Percentiles rank a stretch among this genome's conserved stretches.
phyloP scores from a whole-genome alignment of 129 eudicot species.

The Centella asiatica region DNA sequence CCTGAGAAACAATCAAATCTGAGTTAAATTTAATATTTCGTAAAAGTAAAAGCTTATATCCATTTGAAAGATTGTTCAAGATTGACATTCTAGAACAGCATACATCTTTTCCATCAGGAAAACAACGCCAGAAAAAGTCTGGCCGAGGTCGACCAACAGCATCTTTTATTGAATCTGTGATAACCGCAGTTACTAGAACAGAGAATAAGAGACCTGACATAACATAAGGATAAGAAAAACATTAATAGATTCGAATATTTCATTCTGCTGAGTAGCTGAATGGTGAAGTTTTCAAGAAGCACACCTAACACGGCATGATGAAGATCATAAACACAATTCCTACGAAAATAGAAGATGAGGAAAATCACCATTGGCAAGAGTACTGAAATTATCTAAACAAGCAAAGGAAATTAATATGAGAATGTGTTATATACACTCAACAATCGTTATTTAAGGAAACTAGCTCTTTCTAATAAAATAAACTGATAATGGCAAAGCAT shows the following conservation, averaged over 20 bases:
- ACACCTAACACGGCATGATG: constrained; percentile 85
- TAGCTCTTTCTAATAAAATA: not conserved
- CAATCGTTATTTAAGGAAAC: not conserved
- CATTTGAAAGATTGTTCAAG: constrained; percentile 1
- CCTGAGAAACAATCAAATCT: constrained; percentile 27
- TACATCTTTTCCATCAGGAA: constrained; percentile 95
- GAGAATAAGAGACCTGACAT: constrained; percentile 62
- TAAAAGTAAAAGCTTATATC: not conserved
- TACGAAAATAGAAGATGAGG: constrained; percentile 39
- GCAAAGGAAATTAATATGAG: not conserved
- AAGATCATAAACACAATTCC: constrained; percentile 89
- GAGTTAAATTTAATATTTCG: not conserved
- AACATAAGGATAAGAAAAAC: not conserved
- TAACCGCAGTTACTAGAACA: constrained; percentile 59
- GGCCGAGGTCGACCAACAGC: constrained; percentile 96
- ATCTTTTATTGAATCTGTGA: constrained; percentile 79
- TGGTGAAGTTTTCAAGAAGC: not conserved
- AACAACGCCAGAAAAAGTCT: constrained; percentile 95
- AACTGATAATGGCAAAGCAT: constrained; percentile 13
- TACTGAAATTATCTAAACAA: constrained; percentile 53
- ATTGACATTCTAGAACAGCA: constrained; percentile 9
- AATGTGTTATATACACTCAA: not conserved
- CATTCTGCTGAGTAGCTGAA: not conserved
- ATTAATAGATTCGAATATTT: not conserved
- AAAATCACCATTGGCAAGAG: constrained; percentile 60